These are phyloP conservation scores for Pichia californica DNA, from an alignment of 805 yeast genomes.

Conservation along the genomic window DNA sequence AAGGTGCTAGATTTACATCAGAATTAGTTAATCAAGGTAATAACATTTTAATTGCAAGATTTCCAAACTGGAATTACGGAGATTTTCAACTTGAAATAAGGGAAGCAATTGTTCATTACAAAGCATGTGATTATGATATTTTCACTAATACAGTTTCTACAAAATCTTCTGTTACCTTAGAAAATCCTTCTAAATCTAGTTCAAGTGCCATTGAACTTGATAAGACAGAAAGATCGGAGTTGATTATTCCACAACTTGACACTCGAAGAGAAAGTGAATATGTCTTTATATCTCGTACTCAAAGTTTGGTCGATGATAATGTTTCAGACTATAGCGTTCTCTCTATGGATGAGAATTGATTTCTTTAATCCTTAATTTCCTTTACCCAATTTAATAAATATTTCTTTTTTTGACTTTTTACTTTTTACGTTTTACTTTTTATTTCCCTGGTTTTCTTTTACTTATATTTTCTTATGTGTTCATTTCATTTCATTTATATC, in stretches of 20 bases:
- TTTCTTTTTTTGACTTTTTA: not conserved
- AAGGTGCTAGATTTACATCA: not conserved
- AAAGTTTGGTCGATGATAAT: not conserved
- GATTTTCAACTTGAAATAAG: not conserved
- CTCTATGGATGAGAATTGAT: conserved; percentile 1
- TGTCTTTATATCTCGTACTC: conserved; percentile 2
- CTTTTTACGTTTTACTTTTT: not conserved
- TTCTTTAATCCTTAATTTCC: too few relatives aligned
- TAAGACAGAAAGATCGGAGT: not conserved
- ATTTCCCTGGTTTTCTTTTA: too few relatives aligned
- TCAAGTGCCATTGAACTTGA: not conserved
- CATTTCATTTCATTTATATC: too few relatives aligned
- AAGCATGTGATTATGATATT: conserved; percentile 2
- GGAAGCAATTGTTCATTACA: conserved; percentile 2
- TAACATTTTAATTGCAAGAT: not conserved
- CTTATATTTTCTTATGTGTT: too few relatives aligned
- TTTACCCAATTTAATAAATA: not conserved
- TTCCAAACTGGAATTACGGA: conserved; percentile 1
- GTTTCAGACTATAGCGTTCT: conserved; percentile 7
- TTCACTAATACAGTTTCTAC: not conserved
- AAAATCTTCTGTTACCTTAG: not conserved
- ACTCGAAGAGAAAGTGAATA: conserved; percentile 1
- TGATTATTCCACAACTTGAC: not conserved
- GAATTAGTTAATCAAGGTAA: not conserved
- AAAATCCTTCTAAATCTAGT: not conserved